Conservation (phyloP, 106 monocot species). For the Vanilla planifolia region DNA sequence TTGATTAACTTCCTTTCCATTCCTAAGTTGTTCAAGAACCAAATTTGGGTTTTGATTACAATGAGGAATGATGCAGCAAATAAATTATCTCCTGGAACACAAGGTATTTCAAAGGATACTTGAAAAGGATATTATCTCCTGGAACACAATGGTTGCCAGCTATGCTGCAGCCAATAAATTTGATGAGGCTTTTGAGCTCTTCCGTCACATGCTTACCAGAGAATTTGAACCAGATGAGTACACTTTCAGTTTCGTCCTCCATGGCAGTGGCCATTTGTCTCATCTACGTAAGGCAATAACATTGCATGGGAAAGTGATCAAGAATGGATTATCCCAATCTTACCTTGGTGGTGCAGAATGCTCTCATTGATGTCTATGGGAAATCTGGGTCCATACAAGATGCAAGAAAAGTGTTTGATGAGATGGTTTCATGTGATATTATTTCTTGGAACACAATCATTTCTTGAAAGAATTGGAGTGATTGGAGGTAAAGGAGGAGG, state of each 20-base stretch:
- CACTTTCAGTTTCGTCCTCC: constrained; percentile 56
- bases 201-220: constrained; percentile 35
- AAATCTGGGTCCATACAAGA: constrained; percentile 55
- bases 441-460: constrained; percentile 82
- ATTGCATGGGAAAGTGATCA: constrained; percentile 45
- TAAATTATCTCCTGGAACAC: too few relatives aligned
- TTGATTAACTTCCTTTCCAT: too few relatives aligned
- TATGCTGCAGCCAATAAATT: constrained; percentile 25
- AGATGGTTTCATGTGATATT: constrained; percentile 38
- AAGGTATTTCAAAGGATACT: constrained; percentile 34
- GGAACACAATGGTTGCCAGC: constrained; percentile 61
- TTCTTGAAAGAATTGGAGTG: too few relatives aligned
- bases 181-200: constrained; percentile 40
- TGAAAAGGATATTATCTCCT: constrained; percentile 61
- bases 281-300: constrained; percentile 40
- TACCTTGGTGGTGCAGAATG: constrained; percentile 44
- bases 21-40: too few relatives aligned
- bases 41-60: too few relatives aligned
- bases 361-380: constrained; percentile 70
- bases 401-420: constrained; percentile 55
- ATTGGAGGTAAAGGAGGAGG: too few relatives aligned
- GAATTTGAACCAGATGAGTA: constrained; percentile 55
- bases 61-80: too few relatives aligned
- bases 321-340: constrained; percentile 41
- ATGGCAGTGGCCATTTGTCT: constrained; percentile 49